Evolutionary conservation across 2,329 filamentous ascomycete genomes (phyloP), one percentile per base, ranked within the genome.

Genomic region (Raffaelea deltoideospora): DNA sequence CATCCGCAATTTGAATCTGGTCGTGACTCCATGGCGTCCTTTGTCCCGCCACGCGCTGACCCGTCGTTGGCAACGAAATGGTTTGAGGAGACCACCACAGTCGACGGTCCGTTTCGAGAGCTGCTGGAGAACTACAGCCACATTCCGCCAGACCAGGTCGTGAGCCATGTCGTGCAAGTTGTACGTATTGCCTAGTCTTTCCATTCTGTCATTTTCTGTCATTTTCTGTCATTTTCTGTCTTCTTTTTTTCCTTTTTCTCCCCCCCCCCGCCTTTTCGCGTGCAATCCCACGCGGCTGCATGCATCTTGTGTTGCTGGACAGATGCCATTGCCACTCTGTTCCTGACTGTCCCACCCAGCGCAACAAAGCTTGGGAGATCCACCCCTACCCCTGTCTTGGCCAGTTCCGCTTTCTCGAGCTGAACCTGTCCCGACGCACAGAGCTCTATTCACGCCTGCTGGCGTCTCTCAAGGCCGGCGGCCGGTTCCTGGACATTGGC

Each of bases 321-420:
- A n/a, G n/a, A n/a, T n/a, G n/a, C n/a, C n/a, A n/a, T n/a, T n/a
- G n/a, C n/a, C n/a, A n/a, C n/a, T n/a, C n/a, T n/a, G n/a, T n/a
- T n/a, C n/a, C n/a, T n/a, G n/a, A n/a, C n/a, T 19, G 22, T 11
- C 26, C 22, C n/a, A 6, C 20, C n/a, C 35, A 48, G 43, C 42
- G 47, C 29, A 41, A 48, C 38, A 43, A 40, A 27, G 44, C 47
- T 27, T 48, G 47, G 47, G 35, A 45, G 6, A 33, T 50, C 29
- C 46, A 42, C 34, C 57, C 56, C 5, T 65, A 61, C 42, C 56
- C 61, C 2, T 64, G 61, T 41, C 53, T 64, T 22, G 60, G 60
- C 14, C 51, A 53, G 18, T 59, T 58, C 42, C 53, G 56, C 20
- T 64, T 64, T 43, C 48, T 64, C 1, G 53, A 59, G 30, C 54